phyloP scores from a whole-genome alignment of 2,329 filamentous ascomycete genomes.

The Diaporthe destruens region DNA sequence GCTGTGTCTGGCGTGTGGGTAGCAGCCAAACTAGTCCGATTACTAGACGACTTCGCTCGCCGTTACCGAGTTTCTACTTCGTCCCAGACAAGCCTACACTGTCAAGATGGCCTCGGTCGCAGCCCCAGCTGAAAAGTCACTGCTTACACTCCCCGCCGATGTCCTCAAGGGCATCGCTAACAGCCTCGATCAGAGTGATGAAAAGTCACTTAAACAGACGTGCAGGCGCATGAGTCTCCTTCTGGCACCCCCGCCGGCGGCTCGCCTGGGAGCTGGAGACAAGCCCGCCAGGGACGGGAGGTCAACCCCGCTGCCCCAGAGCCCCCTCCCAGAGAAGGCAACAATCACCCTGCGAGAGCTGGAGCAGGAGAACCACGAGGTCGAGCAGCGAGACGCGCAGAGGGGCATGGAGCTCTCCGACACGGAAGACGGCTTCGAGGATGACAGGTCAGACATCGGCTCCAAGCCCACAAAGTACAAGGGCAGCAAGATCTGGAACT shows the following conservation, averaged over 20 bases:
- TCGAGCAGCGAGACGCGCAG: constrained; percentile 28
- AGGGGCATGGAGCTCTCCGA: constrained; percentile 37
- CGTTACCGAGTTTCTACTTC: background rate
- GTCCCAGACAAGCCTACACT: background rate
- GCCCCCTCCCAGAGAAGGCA: constrained; percentile 24
- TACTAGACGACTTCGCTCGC: constrained; percentile 3
- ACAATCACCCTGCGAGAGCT: constrained; percentile 23
- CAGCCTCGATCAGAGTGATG: constrained; percentile 27
- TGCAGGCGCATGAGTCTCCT: constrained; percentile 36
- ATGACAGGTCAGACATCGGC: constrained; percentile 17
- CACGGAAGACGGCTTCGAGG: constrained; percentile 25
- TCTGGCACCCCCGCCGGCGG: constrained; percentile 1
- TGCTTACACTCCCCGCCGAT: constrained; percentile 35
- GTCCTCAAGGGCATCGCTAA: constrained; percentile 38
- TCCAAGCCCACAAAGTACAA: constrained; percentile 36
- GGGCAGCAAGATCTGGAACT: constrained; percentile 37
- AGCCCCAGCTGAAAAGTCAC: background rate
- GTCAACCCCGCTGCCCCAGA: constrained; percentile 36
- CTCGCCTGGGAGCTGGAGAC: background rate
- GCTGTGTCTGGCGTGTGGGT: background rate
- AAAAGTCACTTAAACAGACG: constrained; percentile 31
- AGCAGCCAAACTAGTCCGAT: background rate
- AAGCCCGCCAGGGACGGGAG: constrained; percentile 29
- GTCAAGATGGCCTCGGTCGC: constrained; percentile 22
- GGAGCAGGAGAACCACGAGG: constrained; percentile 38